These are phyloP conservation scores for Neurospora intermedia DNA, from an alignment of 495 filamentous ascomycete genomes.

Conservation along the genomic window DNA sequence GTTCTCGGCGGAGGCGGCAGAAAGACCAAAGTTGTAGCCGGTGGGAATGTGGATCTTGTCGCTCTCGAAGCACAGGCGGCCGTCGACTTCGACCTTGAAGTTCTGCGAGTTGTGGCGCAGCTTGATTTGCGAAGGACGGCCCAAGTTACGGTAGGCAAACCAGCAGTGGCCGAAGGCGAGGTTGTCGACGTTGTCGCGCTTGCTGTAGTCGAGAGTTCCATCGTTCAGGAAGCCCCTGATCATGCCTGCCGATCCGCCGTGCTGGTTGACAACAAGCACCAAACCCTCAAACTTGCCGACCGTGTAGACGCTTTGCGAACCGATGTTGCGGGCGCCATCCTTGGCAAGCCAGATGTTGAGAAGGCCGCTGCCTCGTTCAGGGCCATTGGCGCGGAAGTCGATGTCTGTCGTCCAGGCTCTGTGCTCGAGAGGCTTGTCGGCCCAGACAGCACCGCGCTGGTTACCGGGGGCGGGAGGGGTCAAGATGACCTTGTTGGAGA, in stretches of 20 bases:
- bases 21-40: slow-evolving; percentile 79
- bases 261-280: slow-evolving; percentile 75
- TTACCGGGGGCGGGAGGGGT: slow-evolving; percentile 86
- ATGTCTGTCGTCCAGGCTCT: slow-evolving; percentile 70
- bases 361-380: slow-evolving; percentile 78
- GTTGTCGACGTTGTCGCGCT: slow-evolving; percentile 66
- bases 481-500: slow-evolving; percentile 85
- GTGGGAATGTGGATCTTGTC: slow-evolving; percentile 65
- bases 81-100: slow-evolving; percentile 74
- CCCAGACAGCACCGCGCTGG: slow-evolving; percentile 72
- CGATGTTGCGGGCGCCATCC: slow-evolving; percentile 53
- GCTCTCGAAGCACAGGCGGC: slow-evolving; percentile 72
- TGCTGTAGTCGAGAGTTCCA: slow-evolving; percentile 69
- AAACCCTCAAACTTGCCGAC: slow-evolving; percentile 76
- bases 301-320: slow-evolving; percentile 70
- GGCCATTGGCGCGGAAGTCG: slow-evolving; percentile 78
- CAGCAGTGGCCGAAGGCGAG: slow-evolving; percentile 91
- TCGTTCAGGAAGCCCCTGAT: slow-evolving; percentile 92
- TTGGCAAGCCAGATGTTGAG: slow-evolving; percentile 88
- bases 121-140: slow-evolving; percentile 66
- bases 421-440: slow-evolving; percentile 49
- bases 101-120: slow-evolving; percentile 52
- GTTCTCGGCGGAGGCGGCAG: slow-evolving; percentile 77
- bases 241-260: slow-evolving; percentile 70
- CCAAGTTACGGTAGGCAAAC: slow-evolving; percentile 84